Evolutionary conservation across 805 yeast genomes (phyloP).

Genomic region (Candida michaelii): DNA sequence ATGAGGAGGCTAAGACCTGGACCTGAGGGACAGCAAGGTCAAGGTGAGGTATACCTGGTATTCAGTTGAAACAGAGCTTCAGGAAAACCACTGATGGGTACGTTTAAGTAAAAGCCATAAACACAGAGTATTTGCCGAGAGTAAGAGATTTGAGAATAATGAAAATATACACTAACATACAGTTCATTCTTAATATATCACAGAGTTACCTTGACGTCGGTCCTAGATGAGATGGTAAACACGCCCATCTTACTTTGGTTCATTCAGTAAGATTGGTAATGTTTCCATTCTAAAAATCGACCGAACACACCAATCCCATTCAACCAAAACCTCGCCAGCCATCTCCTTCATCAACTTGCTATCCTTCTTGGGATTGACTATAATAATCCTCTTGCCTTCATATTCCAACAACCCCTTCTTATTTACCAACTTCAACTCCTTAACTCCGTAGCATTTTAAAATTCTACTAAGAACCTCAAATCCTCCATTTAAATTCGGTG

Average conservation of each 20-base stretch:
- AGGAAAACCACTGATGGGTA: too few relatives aligned
- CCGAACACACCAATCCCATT: slow-evolving; percentile 66
- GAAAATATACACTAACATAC: neutral
- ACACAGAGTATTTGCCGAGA: too few relatives aligned
- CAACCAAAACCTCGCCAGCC: slow-evolving; percentile 34
- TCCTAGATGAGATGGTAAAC: too few relatives aligned
- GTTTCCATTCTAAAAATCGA: slow-evolving; percentile 46
- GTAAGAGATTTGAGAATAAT: too few relatives aligned
- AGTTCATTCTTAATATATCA: neutral
- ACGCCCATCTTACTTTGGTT: too few relatives aligned
- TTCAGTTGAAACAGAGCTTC: too few relatives aligned
- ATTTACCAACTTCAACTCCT: slow-evolving; percentile 12
- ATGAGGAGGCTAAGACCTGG: too few relatives aligned
- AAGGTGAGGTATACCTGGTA: too few relatives aligned
- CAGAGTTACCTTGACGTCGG: too few relatives aligned
- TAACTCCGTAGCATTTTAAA: slow-evolving; percentile 60
- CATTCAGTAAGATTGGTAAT: too few relatives aligned
- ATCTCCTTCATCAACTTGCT: slow-evolving; percentile 24
- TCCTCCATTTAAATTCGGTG: slow-evolving; percentile 63
- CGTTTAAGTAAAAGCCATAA: too few relatives aligned
- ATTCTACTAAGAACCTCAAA: slow-evolving; percentile 54
- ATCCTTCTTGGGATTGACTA: slow-evolving; percentile 41
- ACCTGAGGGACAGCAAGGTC: too few relatives aligned
- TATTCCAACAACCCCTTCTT: slow-evolving; percentile 24
- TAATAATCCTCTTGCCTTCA: slow-evolving; percentile 15